Conservation (phyloP, 2,329 filamentous ascomycete species). For the Fusarium coffeatum region DNA sequence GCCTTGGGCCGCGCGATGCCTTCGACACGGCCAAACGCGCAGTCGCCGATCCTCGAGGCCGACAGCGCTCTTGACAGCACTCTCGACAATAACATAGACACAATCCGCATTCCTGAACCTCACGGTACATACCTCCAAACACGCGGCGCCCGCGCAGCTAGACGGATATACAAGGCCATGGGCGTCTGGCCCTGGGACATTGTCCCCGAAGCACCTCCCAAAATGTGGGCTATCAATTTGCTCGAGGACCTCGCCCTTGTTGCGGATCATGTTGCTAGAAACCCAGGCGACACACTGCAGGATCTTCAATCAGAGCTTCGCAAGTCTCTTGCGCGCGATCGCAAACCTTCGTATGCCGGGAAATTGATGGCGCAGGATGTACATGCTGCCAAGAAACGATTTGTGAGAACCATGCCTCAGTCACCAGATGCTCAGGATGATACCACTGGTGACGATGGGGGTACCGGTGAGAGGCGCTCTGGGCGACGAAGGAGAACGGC, state of each 20-base stretch:
- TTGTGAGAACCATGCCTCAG: constrained; percentile 38
- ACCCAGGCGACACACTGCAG: constrained; percentile 42
- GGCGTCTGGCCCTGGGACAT: constrained; percentile 48
- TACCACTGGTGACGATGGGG: constrained; percentile 27
- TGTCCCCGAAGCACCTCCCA: constrained; percentile 46
- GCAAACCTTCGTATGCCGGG: constrained; percentile 47
- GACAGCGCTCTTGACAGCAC: constrained; percentile 34
- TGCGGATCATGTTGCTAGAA: constrained; percentile 46
- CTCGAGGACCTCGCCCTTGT: constrained; percentile 47
- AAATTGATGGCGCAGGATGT: constrained; percentile 48
- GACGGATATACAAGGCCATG: constrained; percentile 45
- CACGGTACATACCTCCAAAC: constrained; percentile 43
- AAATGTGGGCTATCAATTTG: constrained; percentile 48
- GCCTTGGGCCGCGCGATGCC: constrained; percentile 38
- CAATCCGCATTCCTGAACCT: constrained; percentile 44
- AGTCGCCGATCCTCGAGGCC: constrained; percentile 35
- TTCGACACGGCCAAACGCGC: constrained; percentile 41
- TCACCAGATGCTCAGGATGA: constrained; percentile 43
- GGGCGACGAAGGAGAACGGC: constrained; percentile 37
- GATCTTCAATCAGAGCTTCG: constrained; percentile 44
- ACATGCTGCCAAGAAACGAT: constrained; percentile 47
- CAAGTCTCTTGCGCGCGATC: constrained; percentile 46
- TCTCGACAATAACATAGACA: constrained; percentile 42
- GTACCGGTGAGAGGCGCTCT: constrained; percentile 38
- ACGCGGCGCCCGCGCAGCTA: constrained; percentile 45